Evolutionary conservation across 306 rosid species (phyloP).

Genomic region (Vigna nakashimae): DNA sequence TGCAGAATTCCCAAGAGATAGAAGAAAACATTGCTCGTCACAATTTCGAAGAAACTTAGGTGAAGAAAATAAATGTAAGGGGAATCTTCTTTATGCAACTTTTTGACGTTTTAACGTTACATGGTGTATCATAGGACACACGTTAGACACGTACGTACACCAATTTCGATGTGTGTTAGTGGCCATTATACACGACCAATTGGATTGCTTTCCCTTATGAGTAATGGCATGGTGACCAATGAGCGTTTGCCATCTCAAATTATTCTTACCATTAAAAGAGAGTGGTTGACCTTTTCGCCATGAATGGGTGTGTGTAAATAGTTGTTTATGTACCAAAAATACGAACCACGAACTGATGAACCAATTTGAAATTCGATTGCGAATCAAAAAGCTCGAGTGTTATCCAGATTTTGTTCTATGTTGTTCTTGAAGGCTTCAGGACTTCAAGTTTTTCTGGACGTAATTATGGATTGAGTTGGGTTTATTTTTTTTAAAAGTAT

Average conservation of each 20-base stretch:
- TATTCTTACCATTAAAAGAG: slow-evolving; percentile 42
- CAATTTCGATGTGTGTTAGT: slow-evolving; percentile 9
- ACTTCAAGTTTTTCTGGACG: too few species aligned
- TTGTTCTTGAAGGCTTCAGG: too few species aligned
- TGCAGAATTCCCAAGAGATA: slow-evolving; percentile 8
- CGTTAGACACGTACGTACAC: neutral
- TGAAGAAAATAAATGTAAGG: slow-evolving; percentile 33
- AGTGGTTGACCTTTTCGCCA: slow-evolving; percentile 39
- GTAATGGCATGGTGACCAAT: slow-evolving; percentile 47
- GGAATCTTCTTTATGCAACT: slow-evolving; percentile 38
- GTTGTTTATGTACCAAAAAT: too few species aligned
- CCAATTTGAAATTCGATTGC: neutral
- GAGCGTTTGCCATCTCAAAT: slow-evolving; percentile 29
- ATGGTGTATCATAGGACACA: neutral
- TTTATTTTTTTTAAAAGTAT: neutral
- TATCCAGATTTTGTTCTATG: too few species aligned
- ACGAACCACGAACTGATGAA: neutral
- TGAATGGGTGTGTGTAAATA: neutral
- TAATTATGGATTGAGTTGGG: neutral
- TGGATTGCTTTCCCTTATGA: slow-evolving; percentile 45
- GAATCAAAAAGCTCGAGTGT: neutral
- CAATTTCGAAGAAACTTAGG: slow-evolving; percentile 34
- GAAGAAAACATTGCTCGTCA: neutral
- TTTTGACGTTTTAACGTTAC: slow-evolving; percentile 21
- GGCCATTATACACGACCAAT: slow-evolving; percentile 30